Percentiles rank a stretch among this genome's conserved stretches.
Conservation (phyloP, 139 green algal genomes). For the Eudorina sp. region DNA sequence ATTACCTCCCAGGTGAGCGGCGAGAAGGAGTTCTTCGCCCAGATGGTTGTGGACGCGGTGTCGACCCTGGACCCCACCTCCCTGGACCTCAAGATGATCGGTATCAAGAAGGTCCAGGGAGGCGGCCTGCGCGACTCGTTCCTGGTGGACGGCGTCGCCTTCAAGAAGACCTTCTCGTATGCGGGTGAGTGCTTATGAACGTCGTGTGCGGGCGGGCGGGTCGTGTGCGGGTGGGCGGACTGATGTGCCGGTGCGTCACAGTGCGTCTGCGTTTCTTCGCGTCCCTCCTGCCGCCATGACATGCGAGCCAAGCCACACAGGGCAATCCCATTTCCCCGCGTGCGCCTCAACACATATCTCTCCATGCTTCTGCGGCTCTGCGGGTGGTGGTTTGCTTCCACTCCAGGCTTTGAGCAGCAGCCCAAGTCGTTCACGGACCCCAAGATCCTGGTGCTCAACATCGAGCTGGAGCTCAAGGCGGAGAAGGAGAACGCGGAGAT, state of each 20-base stretch:
- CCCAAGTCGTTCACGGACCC: slow-evolving; percentile 88
- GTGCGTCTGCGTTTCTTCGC: background rate
- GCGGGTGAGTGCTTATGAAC: slow-evolving; percentile 58
- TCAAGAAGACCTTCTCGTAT: slow-evolving; percentile 99
- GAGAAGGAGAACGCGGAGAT: slow-evolving; percentile 99
- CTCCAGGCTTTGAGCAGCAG: slow-evolving; percentile 98
- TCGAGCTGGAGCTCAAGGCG: slow-evolving; percentile 98
- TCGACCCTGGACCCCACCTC: slow-evolving; percentile 81
- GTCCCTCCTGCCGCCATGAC: too few relatives aligned
- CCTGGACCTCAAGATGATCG: slow-evolving; percentile 93
- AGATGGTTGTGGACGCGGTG: slow-evolving; percentile 98
- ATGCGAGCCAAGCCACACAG: too few relatives aligned
- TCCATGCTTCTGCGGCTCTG: too few relatives aligned
- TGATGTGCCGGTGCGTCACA: background rate
- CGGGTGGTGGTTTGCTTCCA: too few relatives aligned
- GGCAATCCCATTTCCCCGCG: too few relatives aligned
- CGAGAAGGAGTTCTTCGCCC: slow-evolving; percentile 98
- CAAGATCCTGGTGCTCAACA: slow-evolving; percentile 98
- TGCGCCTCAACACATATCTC: too few relatives aligned
- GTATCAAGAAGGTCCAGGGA: slow-evolving; percentile 96
- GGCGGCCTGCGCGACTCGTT: slow-evolving; percentile 96
- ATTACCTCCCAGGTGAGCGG: slow-evolving; percentile 91
- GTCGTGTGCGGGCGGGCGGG: background rate
- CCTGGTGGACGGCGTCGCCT: slow-evolving; percentile 97
- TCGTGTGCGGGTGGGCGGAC: background rate